Evolutionary conservation across 192 early-diverging fungal genomes (phyloP), one percentile per base, ranked within the genome.

Genomic region (Entomortierella chlamydospora): DNA sequence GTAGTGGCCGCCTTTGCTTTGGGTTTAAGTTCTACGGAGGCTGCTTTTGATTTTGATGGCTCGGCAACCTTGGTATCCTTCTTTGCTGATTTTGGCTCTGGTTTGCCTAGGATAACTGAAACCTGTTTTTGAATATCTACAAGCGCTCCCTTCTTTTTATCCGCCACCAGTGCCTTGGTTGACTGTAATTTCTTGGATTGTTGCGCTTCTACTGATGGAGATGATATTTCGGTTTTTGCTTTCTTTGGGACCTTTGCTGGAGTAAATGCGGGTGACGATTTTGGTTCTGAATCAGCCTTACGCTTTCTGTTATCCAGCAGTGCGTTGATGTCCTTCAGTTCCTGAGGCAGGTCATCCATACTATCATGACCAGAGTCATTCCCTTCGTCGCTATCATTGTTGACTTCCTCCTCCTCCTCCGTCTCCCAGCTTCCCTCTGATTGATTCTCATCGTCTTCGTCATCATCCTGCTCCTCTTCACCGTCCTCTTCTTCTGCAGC

Each of bases 291-390:
- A 2, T 63, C 63, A 1, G 56, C 22, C 34, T 70, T 70, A 17
- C 57, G 23, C 39, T 79, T 79, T 52, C 22, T 70, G 18, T 42
- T 28, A 11, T 64, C 67, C 62, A 79, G n/a, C 28, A 56, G 61
- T 13, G 54, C 62, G 31, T 64, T 55, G 26, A 79, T 70, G 2
- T 52, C 63, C 57, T 70, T 70, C 15, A 79, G 51, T 50, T 79
- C 76, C 41, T 64, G 62, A 18, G 76, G 76, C 17, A 79, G 29
- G 33, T 79, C 76, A 29, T 79, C 76, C 76, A 79, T 79, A 31
- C 76, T 79, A 23, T 79, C 76, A 33, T 70, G 51, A 18, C 68
- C 76, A 45, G 68, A 70, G 42, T 78, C 67, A 25, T 64, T 61
- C 0, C 25, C 65, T 0, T 29, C 37, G 12, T 57, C 43, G 0